Evolutionary conservation across 73 alveolate species (phyloP), one percentile per base, ranked within the genome.

Genomic region (Paramecium sonneborni): DNA sequence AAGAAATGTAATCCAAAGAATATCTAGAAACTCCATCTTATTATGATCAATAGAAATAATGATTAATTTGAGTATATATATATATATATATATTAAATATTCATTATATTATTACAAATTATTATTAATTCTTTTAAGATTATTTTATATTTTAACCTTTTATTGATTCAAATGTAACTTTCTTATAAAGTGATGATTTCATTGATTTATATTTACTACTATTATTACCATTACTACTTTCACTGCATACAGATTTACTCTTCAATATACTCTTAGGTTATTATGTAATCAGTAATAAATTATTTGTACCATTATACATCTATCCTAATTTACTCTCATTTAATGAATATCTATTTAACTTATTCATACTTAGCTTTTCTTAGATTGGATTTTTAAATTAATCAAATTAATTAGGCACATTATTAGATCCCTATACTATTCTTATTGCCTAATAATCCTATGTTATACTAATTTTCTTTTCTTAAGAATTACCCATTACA

Each of bases 1-100:
- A 62, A 62, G 98, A 97, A 92, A 97, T 97, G 98, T 95, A 96
- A 92, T 85, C 97, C 9, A 21, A 79, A 21, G 98, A 96, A 62
- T 96, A 96, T 72, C 37, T 56, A 30, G 94, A 96, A 38, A 93
- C 92, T 52, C 96, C 97, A 24, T 34, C 93, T 10, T 87, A 87
- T 58, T 87, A 37, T 67, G 93, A 87, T 37, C 28, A 85, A 57
- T 41, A 85, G 44, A 62, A 62, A 62, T 62, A 26, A 62, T 62
- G 84, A 62, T 62, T 26, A 30, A 62, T 62, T 30, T 30, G 24
- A 62, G 24, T 26, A 62, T 62, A 62, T 5, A 15, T 18, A 48
- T 5, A 35, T 4, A 35, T 35, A 35, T 35, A 52, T 35, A 35
- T 35, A 6, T 35, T 35, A 4, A 4, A 4, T 4, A 35, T 35